Conservation (phyloP, 441 rosid species). For the Pelargonium myrrhifolium region DNA sequence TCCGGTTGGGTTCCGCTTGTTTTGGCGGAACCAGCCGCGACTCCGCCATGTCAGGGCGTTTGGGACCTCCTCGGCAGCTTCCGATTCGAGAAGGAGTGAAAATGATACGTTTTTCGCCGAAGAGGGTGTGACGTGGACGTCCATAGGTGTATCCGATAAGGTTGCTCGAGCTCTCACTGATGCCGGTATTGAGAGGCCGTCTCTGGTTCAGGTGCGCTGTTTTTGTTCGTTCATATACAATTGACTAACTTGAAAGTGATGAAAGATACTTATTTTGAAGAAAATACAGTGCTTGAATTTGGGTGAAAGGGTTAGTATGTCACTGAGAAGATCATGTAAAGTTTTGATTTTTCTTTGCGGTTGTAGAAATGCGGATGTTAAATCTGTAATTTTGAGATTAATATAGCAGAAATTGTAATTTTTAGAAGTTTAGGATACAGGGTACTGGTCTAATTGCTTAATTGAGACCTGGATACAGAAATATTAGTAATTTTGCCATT, state of each 20-base stretch:
- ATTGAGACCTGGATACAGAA: background rate
- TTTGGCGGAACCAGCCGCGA: conserved; percentile 30
- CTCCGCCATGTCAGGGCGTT: conserved; percentile 32
- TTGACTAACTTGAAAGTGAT: too few species aligned
- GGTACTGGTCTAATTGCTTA: background rate
- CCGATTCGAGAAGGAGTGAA: conserved; percentile 28
- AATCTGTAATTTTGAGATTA: background rate
- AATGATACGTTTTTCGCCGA: conserved; percentile 62
- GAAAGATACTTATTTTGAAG: background rate
- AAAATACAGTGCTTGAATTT: background rate
- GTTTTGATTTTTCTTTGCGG: background rate
- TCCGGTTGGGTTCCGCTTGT: conserved; percentile 26
- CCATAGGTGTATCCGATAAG: conserved; percentile 62
- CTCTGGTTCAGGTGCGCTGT: conserved; percentile 61
- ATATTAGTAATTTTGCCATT: too few species aligned
- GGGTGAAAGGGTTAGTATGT: background rate
- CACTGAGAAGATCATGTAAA: background rate
- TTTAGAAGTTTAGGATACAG: background rate
- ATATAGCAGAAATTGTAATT: background rate
- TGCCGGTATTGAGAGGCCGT: conserved; percentile 63
- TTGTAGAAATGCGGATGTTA: background rate
- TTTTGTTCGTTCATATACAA: background rate
- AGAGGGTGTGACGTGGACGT: conserved; percentile 62
- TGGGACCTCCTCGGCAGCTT: conserved; percentile 19
- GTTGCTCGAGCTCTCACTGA: conserved; percentile 51